Base-by-base conservation (phyloP, 306 rosid genomes). In the Cyclanthera cordifolia region DNA sequence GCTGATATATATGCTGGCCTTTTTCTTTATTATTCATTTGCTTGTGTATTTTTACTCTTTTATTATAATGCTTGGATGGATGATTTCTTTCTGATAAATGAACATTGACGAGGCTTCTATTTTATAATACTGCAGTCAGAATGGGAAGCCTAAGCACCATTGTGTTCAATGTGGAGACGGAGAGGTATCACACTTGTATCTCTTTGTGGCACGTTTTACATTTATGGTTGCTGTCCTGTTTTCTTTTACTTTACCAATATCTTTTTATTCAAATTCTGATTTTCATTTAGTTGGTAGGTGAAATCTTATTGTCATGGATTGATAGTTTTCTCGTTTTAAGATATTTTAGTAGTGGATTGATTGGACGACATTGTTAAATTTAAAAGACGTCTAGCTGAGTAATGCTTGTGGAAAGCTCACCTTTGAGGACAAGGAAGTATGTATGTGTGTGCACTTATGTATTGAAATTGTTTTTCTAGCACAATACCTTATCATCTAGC, bases 131-230 rank as follows among this genome's bases (percentile, higher is more conserved):
- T 65, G 53, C 70, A 65, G 70, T 13, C 70, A 21, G 27, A 45
- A 65, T 45, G 53, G 53, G 14, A 65, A 41, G 54, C 74, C 41
- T 16, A 28, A 7, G 34, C 8, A 32, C 39, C 34, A 41, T 10
- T 71, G 74, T 55, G 67, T 51, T 43, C 66, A 23, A 45, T 71
- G 74, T 55, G 74, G 37, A 54, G 67, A 71, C 24, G 49, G 54
- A 71, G 34, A 71, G 74, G 74, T 71, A 71, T 4, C 19, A 10
- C 46, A 8, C 19, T 67, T 39, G 13, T 73, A 46, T 16, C 24
- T 17, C 11, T 71, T 69, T 25, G 46, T 49, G 45, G 58, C 24
- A 27, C 25, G 25, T 47, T 67, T 25, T 45, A 17, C 68, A 60
- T 39, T 47, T 34, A 32, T 30, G 9, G 47, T n/a, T 32, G 1